Evolutionary conservation across 306 rosid species (phyloP), one percentile per base, ranked within the genome.

Genomic region (Pyrus betulifolia): DNA sequence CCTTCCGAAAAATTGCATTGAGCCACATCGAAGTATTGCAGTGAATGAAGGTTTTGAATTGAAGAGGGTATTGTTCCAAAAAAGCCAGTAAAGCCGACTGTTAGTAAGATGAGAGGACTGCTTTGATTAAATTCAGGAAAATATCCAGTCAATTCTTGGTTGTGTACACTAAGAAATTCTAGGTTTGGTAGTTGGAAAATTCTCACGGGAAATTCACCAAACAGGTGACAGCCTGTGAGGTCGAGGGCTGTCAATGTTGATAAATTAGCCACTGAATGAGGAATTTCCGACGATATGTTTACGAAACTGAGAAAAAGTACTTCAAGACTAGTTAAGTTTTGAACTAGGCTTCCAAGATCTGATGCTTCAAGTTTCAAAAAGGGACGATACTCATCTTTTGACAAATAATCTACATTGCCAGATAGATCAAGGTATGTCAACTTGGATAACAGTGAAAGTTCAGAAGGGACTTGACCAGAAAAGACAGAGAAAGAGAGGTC

Each of bases 141-240:
- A 60, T 14, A 10, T 38, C 85, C 79, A 2, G 5, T 10, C 3
- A 77, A 77, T 30, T 86, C 3, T 17, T 3, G 61, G 40, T 88
- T 88, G 15, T 0, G 0, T 9, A 82, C 25, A 42, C 0, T 1
- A 4, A 88, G 70, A 35, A 0, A 0, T 60, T 22, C 18, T n/a
- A 84, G 28, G 19, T 84, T 76, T 52, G 81, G 85, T 7, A 84
- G 52, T 4, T 69, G 74, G 45, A 88, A 86, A n/a, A 84, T 70
- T 60, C 18, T 60, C 3, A 3, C 17, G 1, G 85, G 87, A 27
- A 88, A 82, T 30, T 66, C 69, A 3, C 89, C 89, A 11, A 27
- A 14, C 28, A 88, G 0, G 1, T 23, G 40, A 30, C 88, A 84
- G 0, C 9, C 0, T 1, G 0, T 3, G 2, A 82, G 28, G 3